Evolutionary conservation across 805 yeast genomes (phyloP).

Genomic region (Dipodascopsis uninucleata): DNA sequence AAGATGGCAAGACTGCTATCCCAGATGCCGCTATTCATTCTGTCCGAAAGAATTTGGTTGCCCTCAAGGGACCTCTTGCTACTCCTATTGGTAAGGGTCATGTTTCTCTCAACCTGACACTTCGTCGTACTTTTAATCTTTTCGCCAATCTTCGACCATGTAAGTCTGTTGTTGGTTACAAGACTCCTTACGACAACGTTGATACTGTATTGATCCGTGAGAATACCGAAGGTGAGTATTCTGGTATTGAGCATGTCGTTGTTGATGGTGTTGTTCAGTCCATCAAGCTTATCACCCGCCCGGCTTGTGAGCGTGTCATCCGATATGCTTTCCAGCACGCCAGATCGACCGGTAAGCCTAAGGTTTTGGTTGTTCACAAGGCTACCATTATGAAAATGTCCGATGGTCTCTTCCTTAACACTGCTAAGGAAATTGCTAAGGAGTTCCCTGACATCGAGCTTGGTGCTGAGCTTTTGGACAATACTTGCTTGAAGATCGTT

Average conservation of each 20-base stretch:
- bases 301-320: slow-evolving; percentile 94
- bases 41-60: slow-evolving; percentile 88
- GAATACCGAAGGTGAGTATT: slow-evolving; percentile 98
- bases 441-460: slow-evolving; percentile 89
- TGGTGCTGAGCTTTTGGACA: slow-evolving; percentile 86
- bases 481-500: slow-evolving; percentile 87
- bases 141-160: slow-evolving; percentile 98
- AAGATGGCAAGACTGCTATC: slow-evolving; percentile 88
- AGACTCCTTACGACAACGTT: slow-evolving; percentile 84
- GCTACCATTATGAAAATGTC: slow-evolving; percentile 97
- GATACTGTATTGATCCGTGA: slow-evolving; percentile 96
- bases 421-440: slow-evolving; percentile 83
- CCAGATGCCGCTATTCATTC: slow-evolving; percentile 85
- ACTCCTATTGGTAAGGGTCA: slow-evolving; percentile 98
- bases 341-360: slow-evolving; percentile 76
- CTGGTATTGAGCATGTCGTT: slow-evolving; percentile 97
- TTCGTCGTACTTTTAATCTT: slow-evolving; percentile 93
- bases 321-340: slow-evolving; percentile 98
- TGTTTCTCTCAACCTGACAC: slow-evolving; percentile 92
- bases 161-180: slow-evolving; percentile 85
- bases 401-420: slow-evolving; percentile 92
- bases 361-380: slow-evolving; percentile 93
- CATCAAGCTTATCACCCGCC: slow-evolving; percentile 92
- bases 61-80: slow-evolving; percentile 96
- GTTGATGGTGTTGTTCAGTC: slow-evolving; percentile 99